Evolutionary conservation across 2,329 filamentous ascomycete species (phyloP), one percentile per base, ranked within the genome.

Genomic region (Pleoardoris graminearum): DNA sequence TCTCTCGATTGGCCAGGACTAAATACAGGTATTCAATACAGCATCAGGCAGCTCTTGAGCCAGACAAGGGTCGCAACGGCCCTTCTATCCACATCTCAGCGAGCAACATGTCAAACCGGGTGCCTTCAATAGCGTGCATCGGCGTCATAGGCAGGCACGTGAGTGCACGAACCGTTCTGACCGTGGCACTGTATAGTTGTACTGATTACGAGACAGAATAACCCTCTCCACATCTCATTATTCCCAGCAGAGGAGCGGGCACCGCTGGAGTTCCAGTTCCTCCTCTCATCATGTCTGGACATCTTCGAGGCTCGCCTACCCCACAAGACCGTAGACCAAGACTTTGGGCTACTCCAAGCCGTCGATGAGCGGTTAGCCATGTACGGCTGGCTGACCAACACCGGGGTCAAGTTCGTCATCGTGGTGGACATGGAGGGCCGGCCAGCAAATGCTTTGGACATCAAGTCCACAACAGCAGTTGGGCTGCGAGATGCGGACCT

Each of bases 351-450:
- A 11, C 82, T 99, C 45, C 93, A 97, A 76, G 91, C 92, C 53
- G 82, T 97, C 54, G 94, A 97, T 77, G 93, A 99, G 77, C 85
- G 92, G 22, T 82, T 97, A 41, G 91, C 92, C 30, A 89, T 91
- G 61, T 99, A 97, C 77, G 94, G 94, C 66, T 97, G 90, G 85
- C 84, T 97, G 75, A 97, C 94, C 51, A 97, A 96, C 75, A 97
- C 94, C 22, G 91, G 91, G 35, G 85, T 96, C 58, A 92, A 93
- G 71, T 86, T 99, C 68, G 86, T 97, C 29, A 87, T 91, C 57
- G 85, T 97, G 3, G 88, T 97, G 25, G 93, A 99, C 76, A 91
- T 96, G 83, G 85, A 91, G 61, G 92, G 91, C 1, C 80, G 88
- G 19, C 77, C 82, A 44, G 72, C 70, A 16, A 71, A 63, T 17